phyloP scores from a whole-genome alignment of 2,329 filamentous ascomycete genomes.

The Ascochyta clinopodiicola region DNA sequence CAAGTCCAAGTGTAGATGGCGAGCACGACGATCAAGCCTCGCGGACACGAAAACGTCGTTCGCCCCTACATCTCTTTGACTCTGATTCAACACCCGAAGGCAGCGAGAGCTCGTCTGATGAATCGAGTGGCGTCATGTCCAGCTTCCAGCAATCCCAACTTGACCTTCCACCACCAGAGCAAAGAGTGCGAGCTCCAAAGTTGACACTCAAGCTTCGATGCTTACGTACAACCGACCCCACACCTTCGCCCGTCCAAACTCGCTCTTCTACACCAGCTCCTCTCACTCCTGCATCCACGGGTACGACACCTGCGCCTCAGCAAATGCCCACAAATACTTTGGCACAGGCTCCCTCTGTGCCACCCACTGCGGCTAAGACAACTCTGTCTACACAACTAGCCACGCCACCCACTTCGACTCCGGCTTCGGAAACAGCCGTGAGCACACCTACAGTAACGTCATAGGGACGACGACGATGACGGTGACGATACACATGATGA shows the following conservation, averaged over 20 bases:
- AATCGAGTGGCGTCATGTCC: constrained; percentile 37
- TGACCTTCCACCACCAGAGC: constrained; percentile 26
- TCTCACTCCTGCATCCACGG: constrained; percentile 13
- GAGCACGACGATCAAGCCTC: constrained; percentile 57
- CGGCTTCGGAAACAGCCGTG: constrained; percentile 6
- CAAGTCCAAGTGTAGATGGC: constrained; percentile 59
- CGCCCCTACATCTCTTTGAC: constrained; percentile 54
- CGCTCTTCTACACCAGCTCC: constrained; percentile 27
- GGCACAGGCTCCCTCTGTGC: background rate
- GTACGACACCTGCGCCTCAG: constrained; percentile 15
- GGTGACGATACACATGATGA: constrained; percentile 27
- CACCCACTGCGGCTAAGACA: constrained; percentile 1
- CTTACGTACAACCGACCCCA: constrained; percentile 34
- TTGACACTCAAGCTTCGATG: constrained; percentile 44
- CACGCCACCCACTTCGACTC: constrained; percentile 15
- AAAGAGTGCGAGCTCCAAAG: constrained; percentile 33
- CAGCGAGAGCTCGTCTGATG: constrained; percentile 46
- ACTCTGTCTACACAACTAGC: constrained; percentile 1
- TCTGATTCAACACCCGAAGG: constrained; percentile 48
- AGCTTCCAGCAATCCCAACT: constrained; percentile 35
- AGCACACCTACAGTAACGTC: constrained; percentile 3
- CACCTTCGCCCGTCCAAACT: constrained; percentile 24
- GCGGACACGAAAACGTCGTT: constrained; percentile 62
- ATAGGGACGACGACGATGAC: constrained; percentile 9
- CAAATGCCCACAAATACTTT: background rate